Base-by-base conservation (phyloP, 768 basidiomycete species). In the Mrakia hoshinonis region DNA sequence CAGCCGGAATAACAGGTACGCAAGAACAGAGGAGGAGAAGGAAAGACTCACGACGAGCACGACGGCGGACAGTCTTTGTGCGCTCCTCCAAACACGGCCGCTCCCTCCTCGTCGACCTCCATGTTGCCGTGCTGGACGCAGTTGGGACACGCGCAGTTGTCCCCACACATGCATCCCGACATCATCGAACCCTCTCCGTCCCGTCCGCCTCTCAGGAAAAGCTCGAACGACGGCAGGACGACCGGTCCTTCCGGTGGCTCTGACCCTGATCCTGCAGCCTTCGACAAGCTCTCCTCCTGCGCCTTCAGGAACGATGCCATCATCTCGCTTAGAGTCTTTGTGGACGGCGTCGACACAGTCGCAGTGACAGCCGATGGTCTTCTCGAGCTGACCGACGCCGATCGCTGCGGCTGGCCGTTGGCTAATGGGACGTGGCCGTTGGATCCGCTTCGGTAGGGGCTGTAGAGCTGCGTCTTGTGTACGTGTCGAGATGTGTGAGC, bases 401-500 rank as follows among this genome's bases (percentile, higher is more conserved):
- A 67, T n/a, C 69, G 47, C 10, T 65, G 54, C 31, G 75, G 76
- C 38, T 74, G 70, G 3, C 73, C 39, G 20, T 66, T 63, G 3
- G 74, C 69, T 38, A 68, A 58, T 20, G 74, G 70, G 18, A 71
- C 72, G 5, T 75, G 74, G 20, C 58, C 34, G 58, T 18, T 38
- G 31, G 22, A 20, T 20, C 46, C 39, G 39, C 43, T 47, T 29
- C 64, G 69, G 67, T 80, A 80, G 2, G 79, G 79, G 13, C 75
- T 77, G 67, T 78, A 80, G 12, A 79, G 75, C 64, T 77, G 78
- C 15, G 79, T 78, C 70, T 79, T 79, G 76, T 79, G 79, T 12
- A 78, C 76, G 58, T 79, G 77, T 26, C 74, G 76, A 26, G 76
- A 76, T 1, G 77, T 78, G 63, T 78, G 79, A 3, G 76, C 74